Evolutionary conservation across 164 flowering plant species (phyloP).

Genomic region (Annona squamosa): DNA sequence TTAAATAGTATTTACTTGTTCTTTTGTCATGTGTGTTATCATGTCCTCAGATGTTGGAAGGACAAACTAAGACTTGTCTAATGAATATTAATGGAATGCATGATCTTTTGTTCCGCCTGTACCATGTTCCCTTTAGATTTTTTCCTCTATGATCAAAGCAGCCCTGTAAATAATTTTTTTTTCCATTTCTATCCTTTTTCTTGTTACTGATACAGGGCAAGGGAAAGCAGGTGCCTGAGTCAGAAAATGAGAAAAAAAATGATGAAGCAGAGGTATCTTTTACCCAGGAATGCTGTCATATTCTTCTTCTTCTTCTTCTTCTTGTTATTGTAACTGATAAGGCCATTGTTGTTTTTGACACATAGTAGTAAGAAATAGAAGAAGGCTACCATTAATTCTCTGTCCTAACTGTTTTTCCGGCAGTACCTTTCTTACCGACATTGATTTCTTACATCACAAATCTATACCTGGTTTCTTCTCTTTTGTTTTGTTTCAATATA

Average conservation of each 20-base stretch:
- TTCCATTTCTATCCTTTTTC: neutral
- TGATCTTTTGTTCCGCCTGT: too few relatives aligned
- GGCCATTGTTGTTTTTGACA: neutral
- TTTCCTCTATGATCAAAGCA: neutral
- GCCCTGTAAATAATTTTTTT: neutral
- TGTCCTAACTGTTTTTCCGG: neutral
- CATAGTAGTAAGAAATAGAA: neutral
- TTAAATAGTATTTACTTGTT: neutral
- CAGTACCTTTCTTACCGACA: too few relatives aligned
- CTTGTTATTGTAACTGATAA: neutral
- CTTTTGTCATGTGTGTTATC: neutral
- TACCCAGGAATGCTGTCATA: neutral
- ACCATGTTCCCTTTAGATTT: neutral
- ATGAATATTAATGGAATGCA: neutral
- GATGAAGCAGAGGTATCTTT: conserved; percentile 1
- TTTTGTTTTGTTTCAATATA: too few relatives aligned
- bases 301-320: too few relatives aligned
- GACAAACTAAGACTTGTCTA: neutral
- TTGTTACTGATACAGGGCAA: neutral
- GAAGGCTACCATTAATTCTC: neutral
- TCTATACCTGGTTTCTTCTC: too few relatives aligned
- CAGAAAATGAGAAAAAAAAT: neutral
- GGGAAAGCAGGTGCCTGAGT: neutral
- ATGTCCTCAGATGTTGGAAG: neutral
- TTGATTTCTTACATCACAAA: too few relatives aligned